Base-by-base conservation (phyloP, 176 grass and related monocot species). In the Avena insularis region DNA sequence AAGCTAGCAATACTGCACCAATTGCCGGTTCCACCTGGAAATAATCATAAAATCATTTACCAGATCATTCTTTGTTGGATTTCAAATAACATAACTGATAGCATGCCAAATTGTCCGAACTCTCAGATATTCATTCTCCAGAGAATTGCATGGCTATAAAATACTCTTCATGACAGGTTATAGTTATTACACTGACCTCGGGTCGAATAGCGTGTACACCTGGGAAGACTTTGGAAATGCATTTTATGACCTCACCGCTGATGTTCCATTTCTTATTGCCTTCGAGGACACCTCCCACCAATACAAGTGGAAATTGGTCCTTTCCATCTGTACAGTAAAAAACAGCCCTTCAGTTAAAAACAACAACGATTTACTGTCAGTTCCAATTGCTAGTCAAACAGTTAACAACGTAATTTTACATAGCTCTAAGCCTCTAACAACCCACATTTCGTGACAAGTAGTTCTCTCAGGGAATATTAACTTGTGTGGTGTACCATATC, bases 211-310 rank as follows among this genome's bases (percentile, higher is more conserved):
- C 89, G 79, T 89, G 68, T 8, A 88, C 86, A 43, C 97, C 94
- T 15, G 92, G 92, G 51, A 88, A 99, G 67, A 96, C 72, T 86
- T 94, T 86, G 40, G 92, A 96, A 73, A 99, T 89, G 84, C 94
- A 93, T 56, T 93, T 89, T 75, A 91, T 81, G 59, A 99, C 97
- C 88, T 99, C 89, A 12, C 84, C 90, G 7, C 94, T 93, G 53
- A 96, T 96, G 82, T 96, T 88, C 97, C 97, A 99, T 59, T 73
- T 90, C 86, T 96, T 90, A 83, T 99, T 99, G 68, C 93, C 92
- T 86, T 99, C 94, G 0, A 99, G 92, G 50, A 99, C 97, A 46
- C 97, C 97, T 81, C 97, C 97, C 82, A 99, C 94, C 83, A 99
- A 94, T 82, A 99, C 97, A 83, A 99, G 90, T 54, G 97, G 92